Conservation (phyloP, 2,329 filamentous ascomycete species). For the Monilinia fructigena region DNA sequence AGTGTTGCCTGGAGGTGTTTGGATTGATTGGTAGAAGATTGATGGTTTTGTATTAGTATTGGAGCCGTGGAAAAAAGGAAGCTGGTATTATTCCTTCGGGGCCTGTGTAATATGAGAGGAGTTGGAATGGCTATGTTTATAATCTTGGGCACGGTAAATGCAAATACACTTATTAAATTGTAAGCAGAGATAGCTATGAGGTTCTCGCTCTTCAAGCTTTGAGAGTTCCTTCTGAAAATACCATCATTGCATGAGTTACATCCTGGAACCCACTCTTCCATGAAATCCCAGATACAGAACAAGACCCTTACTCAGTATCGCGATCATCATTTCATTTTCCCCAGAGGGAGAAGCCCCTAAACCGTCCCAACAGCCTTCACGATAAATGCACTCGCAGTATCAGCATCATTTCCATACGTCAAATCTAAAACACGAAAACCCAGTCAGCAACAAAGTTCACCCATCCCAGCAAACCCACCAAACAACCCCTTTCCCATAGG, state of each 20-base stretch:
- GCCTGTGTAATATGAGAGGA: neutral
- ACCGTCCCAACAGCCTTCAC: slow-evolving; percentile 14
- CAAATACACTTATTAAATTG: neutral
- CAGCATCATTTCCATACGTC: slow-evolving; percentile 43
- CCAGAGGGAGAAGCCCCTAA: neutral
- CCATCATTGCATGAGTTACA: neutral
- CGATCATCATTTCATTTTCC: neutral
- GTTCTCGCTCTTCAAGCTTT: neutral
- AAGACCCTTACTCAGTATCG: neutral
- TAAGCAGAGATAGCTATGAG: neutral
- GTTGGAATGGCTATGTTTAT: neutral
- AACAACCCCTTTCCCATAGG: no score
- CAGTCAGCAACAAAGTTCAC: slow-evolving; percentile 41
- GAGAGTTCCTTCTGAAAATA: neutral
- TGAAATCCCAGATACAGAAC: neutral
- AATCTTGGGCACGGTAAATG: neutral
- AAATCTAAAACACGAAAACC: slow-evolving; percentile 43
- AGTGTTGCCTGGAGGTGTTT: slow-evolving; percentile 74
- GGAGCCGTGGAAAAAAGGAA: neutral
- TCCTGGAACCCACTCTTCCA: neutral
- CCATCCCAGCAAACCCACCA: neutral
- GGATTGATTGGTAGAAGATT: slow-evolving; percentile 75
- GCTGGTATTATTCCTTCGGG: neutral
- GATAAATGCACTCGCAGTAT: slow-evolving; percentile 43
- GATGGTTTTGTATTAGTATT: neutral